Evolutionary conservation across 2,329 filamentous ascomycete species (phyloP).

Genomic region (Venturia carpophila): DNA sequence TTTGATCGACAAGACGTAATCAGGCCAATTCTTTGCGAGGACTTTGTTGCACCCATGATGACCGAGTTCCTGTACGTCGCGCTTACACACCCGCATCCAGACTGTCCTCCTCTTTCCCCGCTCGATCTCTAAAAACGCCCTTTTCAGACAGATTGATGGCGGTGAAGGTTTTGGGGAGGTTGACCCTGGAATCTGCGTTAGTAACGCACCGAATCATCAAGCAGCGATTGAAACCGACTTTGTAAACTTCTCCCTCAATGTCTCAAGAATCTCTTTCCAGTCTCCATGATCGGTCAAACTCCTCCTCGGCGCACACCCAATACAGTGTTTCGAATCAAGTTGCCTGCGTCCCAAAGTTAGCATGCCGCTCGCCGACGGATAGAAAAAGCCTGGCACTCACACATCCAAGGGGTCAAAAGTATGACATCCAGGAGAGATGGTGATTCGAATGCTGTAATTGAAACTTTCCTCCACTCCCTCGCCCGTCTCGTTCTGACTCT

Average conservation of each 20-base stretch:
- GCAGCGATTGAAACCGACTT: slow-evolving; percentile 47
- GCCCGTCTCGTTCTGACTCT: slow-evolving; percentile 64
- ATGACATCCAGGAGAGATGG: slow-evolving; percentile 90
- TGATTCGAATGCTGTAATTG: slow-evolving; percentile 93
- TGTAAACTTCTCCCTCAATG: slow-evolving; percentile 86
- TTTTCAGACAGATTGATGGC: slow-evolving; percentile 45
- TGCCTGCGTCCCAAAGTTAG: slow-evolving; percentile 39
- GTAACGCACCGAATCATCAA: no score
- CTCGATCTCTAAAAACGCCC: slow-evolving; percentile 20
- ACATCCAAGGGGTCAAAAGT: slow-evolving; percentile 95
- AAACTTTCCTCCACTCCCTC: slow-evolving; percentile 60
- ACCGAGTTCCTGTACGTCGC: no score
- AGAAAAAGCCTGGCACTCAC: slow-evolving; percentile 23
- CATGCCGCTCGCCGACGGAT: neutral
- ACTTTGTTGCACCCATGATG: no score
- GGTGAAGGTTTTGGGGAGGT: slow-evolving; percentile 44
- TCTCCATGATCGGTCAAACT: slow-evolving; percentile 86
- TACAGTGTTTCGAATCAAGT: slow-evolving; percentile 91
- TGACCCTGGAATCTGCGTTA: slow-evolving; percentile 31
- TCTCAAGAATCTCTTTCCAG: slow-evolving; percentile 97
- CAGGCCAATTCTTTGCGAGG: no score
- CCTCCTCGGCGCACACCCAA: slow-evolving; percentile 83
- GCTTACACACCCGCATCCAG: neutral
- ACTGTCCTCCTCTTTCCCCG: neutral
- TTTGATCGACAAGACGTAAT: no score